phyloP scores from a whole-genome alignment of 139 green algal genomes.

The Closterium sp. region DNA sequence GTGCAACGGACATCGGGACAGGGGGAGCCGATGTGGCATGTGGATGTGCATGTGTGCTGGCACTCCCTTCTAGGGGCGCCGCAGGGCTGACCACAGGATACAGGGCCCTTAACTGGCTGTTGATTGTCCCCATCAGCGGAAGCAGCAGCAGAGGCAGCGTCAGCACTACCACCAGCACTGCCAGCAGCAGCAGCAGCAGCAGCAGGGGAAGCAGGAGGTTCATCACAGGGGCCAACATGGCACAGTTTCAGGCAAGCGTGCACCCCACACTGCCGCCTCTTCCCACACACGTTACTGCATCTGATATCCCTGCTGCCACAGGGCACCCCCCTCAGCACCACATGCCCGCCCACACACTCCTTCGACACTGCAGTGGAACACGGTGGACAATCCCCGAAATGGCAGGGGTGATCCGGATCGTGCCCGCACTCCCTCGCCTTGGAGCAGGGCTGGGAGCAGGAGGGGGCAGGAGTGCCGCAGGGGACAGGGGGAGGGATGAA shows the following conservation, averaged over 20 bases:
- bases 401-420: slow-evolving; percentile 35
- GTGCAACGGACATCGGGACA: slow-evolving; percentile 32
- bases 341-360: slow-evolving; percentile 38
- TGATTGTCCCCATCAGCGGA: background rate
- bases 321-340: slow-evolving; percentile 34
- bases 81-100: slow-evolving; percentile 46
- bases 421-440: slow-evolving; percentile 32
- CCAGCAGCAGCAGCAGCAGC: background rate
- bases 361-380: slow-evolving; percentile 29
- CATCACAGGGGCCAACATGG: slow-evolving; percentile 34
- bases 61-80: slow-evolving; percentile 28
- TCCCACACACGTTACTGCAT: slow-evolving; percentile 36
- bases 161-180: background rate
- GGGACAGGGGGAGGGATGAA: slow-evolving; percentile 34
- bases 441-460: slow-evolving; percentile 23
- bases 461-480: slow-evolving; percentile 36
- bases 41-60: slow-evolving; percentile 23
- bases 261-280: slow-evolving; percentile 16
- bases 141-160: background rate
- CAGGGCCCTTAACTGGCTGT: background rate
- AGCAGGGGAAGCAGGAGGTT: background rate
- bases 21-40: slow-evolving; percentile 23
- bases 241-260: slow-evolving; percentile 35
- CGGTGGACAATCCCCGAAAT: slow-evolving; percentile 47
- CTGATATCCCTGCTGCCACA: slow-evolving; percentile 30